phyloP scores from a whole-genome alignment of 2,329 filamentous ascomycete genomes.

The Decorospora gaudefroyi region DNA sequence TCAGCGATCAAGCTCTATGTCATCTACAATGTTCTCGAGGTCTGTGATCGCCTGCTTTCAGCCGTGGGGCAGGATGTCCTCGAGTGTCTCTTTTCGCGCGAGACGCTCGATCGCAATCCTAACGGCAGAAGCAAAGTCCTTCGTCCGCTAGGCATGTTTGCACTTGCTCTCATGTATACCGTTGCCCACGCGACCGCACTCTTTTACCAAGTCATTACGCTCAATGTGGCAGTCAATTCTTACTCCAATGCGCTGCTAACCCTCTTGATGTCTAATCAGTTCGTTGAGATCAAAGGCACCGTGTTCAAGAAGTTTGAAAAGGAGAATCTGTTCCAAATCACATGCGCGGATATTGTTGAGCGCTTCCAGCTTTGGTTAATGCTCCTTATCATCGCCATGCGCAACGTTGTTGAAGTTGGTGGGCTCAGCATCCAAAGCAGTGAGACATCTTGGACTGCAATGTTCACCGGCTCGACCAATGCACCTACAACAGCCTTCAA shows the following conservation, averaged over 20 bases:
- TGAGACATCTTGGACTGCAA: constrained; percentile 36
- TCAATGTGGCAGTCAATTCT: constrained; percentile 97
- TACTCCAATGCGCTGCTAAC: constrained; percentile 96
- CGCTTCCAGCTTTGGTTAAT: constrained; percentile 98
- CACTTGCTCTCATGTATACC: constrained; percentile 84
- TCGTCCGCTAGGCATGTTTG: constrained; percentile 86
- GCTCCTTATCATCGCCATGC: constrained; percentile 91
- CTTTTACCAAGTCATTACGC: constrained; percentile 96
- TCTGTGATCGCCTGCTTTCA: constrained; percentile 84
- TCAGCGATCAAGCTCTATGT: constrained; percentile 98
- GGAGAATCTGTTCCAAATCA: constrained; percentile 94
- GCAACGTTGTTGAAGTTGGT: constrained; percentile 94
- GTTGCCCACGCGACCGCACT: constrained; percentile 83
- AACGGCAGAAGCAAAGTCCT: constrained; percentile 90
- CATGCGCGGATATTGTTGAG: constrained; percentile 95
- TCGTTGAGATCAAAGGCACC: constrained; percentile 97
- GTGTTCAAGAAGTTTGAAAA: constrained; percentile 99
- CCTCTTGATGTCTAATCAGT: constrained; percentile 92
- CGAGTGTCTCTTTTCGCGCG: constrained; percentile 91
- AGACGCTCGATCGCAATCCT: constrained; percentile 84
- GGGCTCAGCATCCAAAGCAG: constrained; percentile 65
- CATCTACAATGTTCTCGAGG: constrained; percentile 96
- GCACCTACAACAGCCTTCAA: constrained; percentile 58
- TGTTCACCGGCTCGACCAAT: constrained; percentile 48
- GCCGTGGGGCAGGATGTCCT: constrained; percentile 94